Conservation (phyloP, 305 asterid genomes). For the Fraxinus dipetala region DNA sequence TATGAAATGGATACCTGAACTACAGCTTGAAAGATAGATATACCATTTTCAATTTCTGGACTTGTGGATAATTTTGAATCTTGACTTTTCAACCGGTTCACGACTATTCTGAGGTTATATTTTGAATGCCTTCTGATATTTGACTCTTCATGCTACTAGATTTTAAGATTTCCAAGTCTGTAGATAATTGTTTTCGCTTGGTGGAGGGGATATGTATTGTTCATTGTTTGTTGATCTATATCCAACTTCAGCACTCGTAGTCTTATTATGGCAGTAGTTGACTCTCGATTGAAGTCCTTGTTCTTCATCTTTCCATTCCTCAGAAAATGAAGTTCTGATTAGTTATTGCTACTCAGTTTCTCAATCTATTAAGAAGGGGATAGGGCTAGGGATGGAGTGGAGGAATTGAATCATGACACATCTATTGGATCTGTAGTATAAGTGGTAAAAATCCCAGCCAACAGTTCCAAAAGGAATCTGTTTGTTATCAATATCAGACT, state of each 20-base stretch:
- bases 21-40: not conserved
- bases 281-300: not conserved
- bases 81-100: not conserved
- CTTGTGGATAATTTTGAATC: not conserved
- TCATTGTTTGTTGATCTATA: not conserved
- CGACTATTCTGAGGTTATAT: not conserved
- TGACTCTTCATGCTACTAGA: not conserved
- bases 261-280: not conserved
- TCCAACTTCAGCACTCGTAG: not conserved
- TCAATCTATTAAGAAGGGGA: not conserved
- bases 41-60: not conserved
- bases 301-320: not conserved
- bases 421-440: not conserved
- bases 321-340: not conserved
- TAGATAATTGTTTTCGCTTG: not conserved
- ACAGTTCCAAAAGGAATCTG: not conserved
- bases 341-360: not conserved
- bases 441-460: not conserved
- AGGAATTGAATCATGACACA: not conserved
- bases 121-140: not conserved
- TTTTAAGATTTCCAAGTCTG: not conserved
- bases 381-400: not conserved
- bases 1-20: not conserved
- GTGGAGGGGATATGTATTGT: not conserved
- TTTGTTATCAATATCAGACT: not conserved